phyloP scores from a whole-genome alignment of 176 grass and related monocot genomes.

The Pontederia paniculata region DNA sequence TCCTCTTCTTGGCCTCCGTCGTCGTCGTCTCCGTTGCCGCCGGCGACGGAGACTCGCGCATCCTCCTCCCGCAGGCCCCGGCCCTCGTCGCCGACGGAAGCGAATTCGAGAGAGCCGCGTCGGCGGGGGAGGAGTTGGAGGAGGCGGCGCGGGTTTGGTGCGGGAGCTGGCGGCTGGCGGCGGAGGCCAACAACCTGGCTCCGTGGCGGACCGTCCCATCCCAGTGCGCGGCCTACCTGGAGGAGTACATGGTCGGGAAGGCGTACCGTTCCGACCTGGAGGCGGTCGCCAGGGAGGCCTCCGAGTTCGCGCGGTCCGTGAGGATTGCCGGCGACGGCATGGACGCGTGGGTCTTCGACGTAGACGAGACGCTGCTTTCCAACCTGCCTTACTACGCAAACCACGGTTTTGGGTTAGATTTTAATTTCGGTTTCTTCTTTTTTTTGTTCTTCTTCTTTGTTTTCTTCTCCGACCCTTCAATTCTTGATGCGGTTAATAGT shows the following conservation, averaged over 20 bases:
- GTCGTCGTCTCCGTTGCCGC: too few species aligned
- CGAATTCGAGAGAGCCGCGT: not conserved
- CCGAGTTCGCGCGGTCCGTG: conserved; percentile 25
- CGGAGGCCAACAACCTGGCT: conserved; percentile 62
- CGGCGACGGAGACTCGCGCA: too few species aligned
- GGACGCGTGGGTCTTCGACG: conserved; percentile 51
- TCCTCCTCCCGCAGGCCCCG: too few species aligned
- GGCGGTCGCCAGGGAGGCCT: conserved; percentile 30
- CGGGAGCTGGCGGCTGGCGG: conserved; percentile 84
- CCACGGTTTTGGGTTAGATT: conserved; percentile 40
- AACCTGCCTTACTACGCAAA: conserved; percentile 46
- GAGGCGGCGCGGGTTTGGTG: conserved; percentile 31
- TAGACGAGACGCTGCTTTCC: conserved; percentile 52
- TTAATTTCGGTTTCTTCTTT: not conserved
- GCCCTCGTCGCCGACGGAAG: too few species aligned
- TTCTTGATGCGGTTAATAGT: too few species aligned
- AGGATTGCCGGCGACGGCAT: conserved; percentile 28
- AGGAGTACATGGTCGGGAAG: conserved; percentile 33
- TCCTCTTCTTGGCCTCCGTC: too few species aligned
- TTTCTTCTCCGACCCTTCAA: too few species aligned
- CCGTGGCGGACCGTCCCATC: conserved; percentile 34
- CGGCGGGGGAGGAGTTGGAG: conserved; percentile 6
- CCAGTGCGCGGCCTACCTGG: conserved; percentile 29
- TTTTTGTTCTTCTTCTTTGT: too few species aligned
- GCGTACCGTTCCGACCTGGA: conserved; percentile 32